Conservation (phyloP, 2,329 filamentous ascomycete species). For the Alternaria sp. region DNA sequence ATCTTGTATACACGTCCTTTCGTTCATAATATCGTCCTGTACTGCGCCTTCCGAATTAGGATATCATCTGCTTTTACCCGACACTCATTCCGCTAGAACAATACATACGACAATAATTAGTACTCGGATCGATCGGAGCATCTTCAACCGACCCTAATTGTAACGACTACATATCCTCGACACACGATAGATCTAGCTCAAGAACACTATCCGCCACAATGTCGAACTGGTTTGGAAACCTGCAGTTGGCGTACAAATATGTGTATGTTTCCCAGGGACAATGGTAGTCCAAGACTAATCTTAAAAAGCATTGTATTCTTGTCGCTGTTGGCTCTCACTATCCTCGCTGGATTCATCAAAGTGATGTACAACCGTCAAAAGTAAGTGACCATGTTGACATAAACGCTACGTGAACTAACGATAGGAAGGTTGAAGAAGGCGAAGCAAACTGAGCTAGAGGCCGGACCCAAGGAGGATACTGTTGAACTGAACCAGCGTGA, state of each 20-base stretch:
- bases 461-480: slow-evolving; percentile 42
- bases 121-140: background rate
- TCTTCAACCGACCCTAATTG: background rate
- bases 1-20: slow-evolving; percentile 47
- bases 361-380: slow-evolving; percentile 47
- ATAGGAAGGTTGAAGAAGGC: slow-evolving; percentile 41
- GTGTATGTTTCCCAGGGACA: slow-evolving; percentile 31
- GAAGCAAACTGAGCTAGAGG: slow-evolving; percentile 39
- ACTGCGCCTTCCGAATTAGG: slow-evolving; percentile 22
- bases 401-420: slow-evolving; percentile 17
- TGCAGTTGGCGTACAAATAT: slow-evolving; percentile 51
- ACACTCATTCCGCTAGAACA: slow-evolving; percentile 15
- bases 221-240: slow-evolving; percentile 45
- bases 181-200: background rate
- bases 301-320: slow-evolving; percentile 48
- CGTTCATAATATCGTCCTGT: slow-evolving; percentile 28
- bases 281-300: slow-evolving; percentile 4
- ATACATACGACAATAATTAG: slow-evolving; percentile 1
- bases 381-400: slow-evolving; percentile 32
- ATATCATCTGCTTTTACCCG: slow-evolving; percentile 27
- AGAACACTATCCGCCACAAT: slow-evolving; percentile 2
- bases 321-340: slow-evolving; percentile 39
- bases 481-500: slow-evolving; percentile 47
- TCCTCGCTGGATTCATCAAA: slow-evolving; percentile 47
- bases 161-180: background rate